Conservation (phyloP, 371 early-diverging fungal species). For the Haplosporangium sp. region DNA sequence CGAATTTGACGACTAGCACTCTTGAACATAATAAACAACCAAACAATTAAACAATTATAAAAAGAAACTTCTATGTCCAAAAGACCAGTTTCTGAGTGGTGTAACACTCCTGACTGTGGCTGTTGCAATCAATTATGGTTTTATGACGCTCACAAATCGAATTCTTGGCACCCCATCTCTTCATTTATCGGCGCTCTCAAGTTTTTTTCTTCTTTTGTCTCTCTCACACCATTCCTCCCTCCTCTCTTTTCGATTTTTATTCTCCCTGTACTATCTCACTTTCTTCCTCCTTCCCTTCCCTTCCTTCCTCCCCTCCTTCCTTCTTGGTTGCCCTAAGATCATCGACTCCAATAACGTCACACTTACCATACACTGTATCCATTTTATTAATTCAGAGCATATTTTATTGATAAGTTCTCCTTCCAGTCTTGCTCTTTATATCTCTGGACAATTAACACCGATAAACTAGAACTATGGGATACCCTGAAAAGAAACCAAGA, state of each 20-base stretch:
- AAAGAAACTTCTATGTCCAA: not conserved
- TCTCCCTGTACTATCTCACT: not conserved
- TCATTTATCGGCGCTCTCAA: not conserved
- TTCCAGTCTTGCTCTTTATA: too few species aligned
- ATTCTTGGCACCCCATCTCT: not conserved
- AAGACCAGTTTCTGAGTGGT: not conserved
- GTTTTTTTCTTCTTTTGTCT: too few species aligned
- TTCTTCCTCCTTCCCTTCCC: not conserved
- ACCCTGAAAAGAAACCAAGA: conserved; percentile 23
- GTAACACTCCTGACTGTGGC: not conserved
- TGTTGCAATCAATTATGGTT: not conserved
- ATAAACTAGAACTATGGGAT: conserved; percentile 25
- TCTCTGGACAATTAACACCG: not conserved
- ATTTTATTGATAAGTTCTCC: too few species aligned
- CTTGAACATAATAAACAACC: not conserved
- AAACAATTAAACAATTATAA: not conserved
- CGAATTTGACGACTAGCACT: conserved; percentile 55
- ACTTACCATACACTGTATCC: not conserved
- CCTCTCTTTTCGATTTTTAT: not conserved
- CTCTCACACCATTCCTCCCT: not conserved
- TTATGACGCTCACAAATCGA: not conserved
- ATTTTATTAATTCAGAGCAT: too few species aligned
- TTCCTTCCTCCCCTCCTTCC: not conserved
- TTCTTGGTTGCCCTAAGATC: not conserved
- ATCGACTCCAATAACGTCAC: not conserved